These are phyloP conservation scores for Ogataea nakhonphanomensis DNA, from an alignment of 805 yeast species.

Conservation along the genomic window DNA sequence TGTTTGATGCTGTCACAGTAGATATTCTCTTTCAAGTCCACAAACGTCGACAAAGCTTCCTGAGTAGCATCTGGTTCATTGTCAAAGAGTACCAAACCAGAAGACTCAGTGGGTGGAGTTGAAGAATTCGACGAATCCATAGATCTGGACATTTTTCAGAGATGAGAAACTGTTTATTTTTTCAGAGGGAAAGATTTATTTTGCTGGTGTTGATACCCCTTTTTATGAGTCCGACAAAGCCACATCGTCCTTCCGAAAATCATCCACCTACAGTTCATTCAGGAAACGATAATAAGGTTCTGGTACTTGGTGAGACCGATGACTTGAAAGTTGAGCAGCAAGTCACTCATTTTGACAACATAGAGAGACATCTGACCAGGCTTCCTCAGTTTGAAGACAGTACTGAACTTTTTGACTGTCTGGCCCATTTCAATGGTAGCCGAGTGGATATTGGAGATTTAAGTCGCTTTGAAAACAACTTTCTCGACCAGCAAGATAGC, in stretches of 20 bases:
- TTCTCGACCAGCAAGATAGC: slow-evolving; percentile 3
- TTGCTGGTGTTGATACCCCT: not conserved
- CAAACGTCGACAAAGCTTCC: slow-evolving; percentile 65
- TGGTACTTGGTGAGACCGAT: slow-evolving; percentile 1
- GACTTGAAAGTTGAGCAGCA: slow-evolving; percentile 11
- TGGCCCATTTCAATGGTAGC: slow-evolving; percentile 20
- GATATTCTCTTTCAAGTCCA: slow-evolving; percentile 51
- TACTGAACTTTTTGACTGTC: slow-evolving; percentile 26
- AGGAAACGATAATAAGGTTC: not conserved
- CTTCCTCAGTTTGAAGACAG: slow-evolving; percentile 30
- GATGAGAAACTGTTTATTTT: slow-evolving; percentile 1
- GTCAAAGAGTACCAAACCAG: slow-evolving; percentile 25
- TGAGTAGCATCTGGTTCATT: slow-evolving; percentile 56
- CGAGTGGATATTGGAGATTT: slow-evolving; percentile 10
- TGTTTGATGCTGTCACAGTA: slow-evolving; percentile 66
- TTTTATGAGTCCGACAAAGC: not conserved
- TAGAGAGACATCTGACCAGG: slow-evolving; percentile 26
- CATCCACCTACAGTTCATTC: not conserved
- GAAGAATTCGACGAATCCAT: slow-evolving; percentile 15
- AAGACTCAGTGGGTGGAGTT: slow-evolving; percentile 19
- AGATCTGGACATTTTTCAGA: slow-evolving; percentile 4
- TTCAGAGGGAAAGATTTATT: slow-evolving; percentile 6
- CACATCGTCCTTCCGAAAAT: not conserved
- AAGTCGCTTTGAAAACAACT: slow-evolving; percentile 8
- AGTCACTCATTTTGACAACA: slow-evolving; percentile 25